A percentile compares a stretch with the other conserved stretches of the same genome.
phyloP scores from a whole-genome alignment of 2,329 filamentous ascomycete genomes.

The Xylariaceae sp. region DNA sequence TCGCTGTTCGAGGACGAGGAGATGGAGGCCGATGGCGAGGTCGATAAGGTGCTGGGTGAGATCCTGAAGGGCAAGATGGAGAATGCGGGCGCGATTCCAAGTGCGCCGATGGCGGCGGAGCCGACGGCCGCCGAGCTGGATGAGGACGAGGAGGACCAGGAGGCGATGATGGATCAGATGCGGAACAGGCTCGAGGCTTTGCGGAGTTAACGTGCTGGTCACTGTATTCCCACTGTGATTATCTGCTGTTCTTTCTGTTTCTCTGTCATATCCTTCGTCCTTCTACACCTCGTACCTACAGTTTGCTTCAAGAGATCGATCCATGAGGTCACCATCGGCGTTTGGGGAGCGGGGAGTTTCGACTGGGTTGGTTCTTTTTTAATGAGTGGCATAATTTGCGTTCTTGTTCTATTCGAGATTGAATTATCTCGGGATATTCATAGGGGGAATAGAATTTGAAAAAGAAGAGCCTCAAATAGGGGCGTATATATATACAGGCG shows the following conservation, averaged over 20 bases:
- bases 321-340: conserved; percentile 16
- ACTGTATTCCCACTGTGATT: background rate
- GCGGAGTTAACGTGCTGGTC: conserved; percentile 57
- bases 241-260: background rate
- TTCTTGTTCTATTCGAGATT: conserved; percentile 5
- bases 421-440: conserved; percentile 4
- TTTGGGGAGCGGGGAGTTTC: conserved; percentile 17
- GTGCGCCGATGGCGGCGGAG: conserved; percentile 48
- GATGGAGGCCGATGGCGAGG: conserved; percentile 70
- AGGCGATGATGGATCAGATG: conserved; percentile 93
- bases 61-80: conserved; percentile 78
- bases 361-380: conserved; percentile 6
- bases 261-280: too few relatives aligned
- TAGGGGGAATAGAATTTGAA: background rate
- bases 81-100: conserved; percentile 53
- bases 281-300: background rate
- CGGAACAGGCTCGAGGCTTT: conserved; percentile 82
- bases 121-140: conserved; percentile 46
- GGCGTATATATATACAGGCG: conserved; percentile 14
- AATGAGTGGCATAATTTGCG: conserved; percentile 12
- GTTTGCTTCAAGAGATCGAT: background rate
- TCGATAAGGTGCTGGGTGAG: conserved; percentile 89
- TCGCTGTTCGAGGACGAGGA: conserved; percentile 68
- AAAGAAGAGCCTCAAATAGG: conserved; percentile 7
- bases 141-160: conserved; percentile 78